Conservation (phyloP, 352 stramenopile species). For the Globisporangium carolinianum region DNA sequence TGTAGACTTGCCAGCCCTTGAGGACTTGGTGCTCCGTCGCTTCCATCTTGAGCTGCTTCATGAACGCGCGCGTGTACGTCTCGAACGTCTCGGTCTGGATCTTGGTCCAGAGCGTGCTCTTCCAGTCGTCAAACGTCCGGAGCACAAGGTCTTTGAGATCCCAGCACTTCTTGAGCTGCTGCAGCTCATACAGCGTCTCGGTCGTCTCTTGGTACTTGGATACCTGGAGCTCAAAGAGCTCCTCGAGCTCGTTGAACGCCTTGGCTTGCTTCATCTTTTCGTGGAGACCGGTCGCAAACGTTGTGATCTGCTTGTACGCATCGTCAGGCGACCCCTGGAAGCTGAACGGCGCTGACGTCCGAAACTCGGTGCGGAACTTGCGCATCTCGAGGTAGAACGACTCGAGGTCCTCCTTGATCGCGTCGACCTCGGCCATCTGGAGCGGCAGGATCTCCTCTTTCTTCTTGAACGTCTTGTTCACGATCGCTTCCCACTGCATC, state of each 20-base stretch:
- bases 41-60: conserved; percentile 84
- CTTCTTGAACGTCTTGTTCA: conserved; percentile 98
- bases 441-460: conserved; percentile 98
- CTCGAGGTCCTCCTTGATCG: conserved; percentile 92
- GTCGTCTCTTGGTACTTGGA: conserved; percentile 86
- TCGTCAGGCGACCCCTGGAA: conserved; percentile 81
- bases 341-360: conserved; percentile 91
- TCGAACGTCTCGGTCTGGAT: conserved; percentile 83
- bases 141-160: conserved; percentile 80
- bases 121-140: conserved; percentile 82
- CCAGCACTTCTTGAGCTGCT: conserved; percentile 86
- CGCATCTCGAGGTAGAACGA: conserved; percentile 92
- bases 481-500: conserved; percentile 96
- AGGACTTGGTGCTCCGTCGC: conserved; percentile 78
- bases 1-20: conserved; percentile 86
- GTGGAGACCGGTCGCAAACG: conserved; percentile 55
- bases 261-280: conserved; percentile 81
- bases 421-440: conserved; percentile 94
- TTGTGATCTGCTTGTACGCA: conserved; percentile 80
- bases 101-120: conserved; percentile 69
- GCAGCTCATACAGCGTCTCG: conserved; percentile 83
- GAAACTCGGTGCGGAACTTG: conserved; percentile 94
- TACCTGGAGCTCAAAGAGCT: conserved; percentile 84
- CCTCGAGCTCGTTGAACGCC: conserved; percentile 83
- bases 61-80: conserved; percentile 66